Conservation (phyloP, 805 yeast genomes). For the Ogataea neopini region DNA sequence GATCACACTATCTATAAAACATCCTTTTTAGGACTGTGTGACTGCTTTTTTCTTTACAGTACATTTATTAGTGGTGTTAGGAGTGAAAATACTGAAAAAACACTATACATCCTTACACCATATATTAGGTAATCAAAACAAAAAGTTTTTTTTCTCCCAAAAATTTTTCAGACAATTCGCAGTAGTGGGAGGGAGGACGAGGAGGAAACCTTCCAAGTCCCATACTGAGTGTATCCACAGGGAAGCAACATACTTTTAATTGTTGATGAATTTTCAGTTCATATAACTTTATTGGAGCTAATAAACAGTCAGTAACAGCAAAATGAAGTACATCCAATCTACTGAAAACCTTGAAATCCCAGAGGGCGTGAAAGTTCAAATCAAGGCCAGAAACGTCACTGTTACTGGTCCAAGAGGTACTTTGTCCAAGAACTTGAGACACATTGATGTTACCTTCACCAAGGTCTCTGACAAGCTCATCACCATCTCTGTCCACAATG, state of each 20-base stretch:
- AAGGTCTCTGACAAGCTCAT: constrained; percentile 72
- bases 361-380: constrained; percentile 87
- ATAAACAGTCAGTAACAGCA: constrained; percentile 4
- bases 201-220: neutral
- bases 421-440: constrained; percentile 86
- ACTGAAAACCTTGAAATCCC: constrained; percentile 67
- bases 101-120: neutral
- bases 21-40: constrained; percentile 17
- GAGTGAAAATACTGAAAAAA: neutral
- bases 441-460: constrained; percentile 90
- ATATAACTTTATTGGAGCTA: too few relatives aligned
- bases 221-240: neutral
- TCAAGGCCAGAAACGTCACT: constrained; percentile 86
- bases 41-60: constrained; percentile 13
- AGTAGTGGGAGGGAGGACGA: neutral
- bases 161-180: constrained; percentile 5
- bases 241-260: neutral
- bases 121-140: constrained; percentile 6
- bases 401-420: constrained; percentile 99
- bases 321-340: constrained; percentile 64
- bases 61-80: neutral
- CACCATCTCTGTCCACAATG: constrained; percentile 93
- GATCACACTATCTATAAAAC: constrained; percentile 12
- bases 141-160: constrained; percentile 7
- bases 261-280: neutral